Conservation (phyloP, 2,329 filamentous ascomycete genomes). For the Ascocoryne sarcoides region DNA sequence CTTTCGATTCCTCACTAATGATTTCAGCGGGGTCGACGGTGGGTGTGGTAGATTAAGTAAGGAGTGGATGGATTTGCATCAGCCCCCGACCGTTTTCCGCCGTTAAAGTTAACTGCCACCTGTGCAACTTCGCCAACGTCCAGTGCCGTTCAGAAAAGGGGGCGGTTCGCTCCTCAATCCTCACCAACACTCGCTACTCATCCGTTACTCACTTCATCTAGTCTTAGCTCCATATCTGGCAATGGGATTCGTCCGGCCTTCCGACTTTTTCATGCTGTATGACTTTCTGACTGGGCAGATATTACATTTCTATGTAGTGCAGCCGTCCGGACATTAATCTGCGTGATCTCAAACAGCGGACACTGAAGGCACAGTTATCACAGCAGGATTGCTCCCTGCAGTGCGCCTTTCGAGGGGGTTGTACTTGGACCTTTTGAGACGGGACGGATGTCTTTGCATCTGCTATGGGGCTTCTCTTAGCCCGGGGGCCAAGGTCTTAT, state of each 20-base stretch:
- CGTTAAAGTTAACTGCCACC: too few species aligned
- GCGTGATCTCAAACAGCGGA: slow-evolving; percentile 7
- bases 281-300: background rate
- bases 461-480: too few species aligned
- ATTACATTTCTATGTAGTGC: too few species aligned
- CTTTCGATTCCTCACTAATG: background rate
- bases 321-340: slow-evolving; percentile 6
- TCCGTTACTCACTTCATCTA: background rate
- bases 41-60: background rate
- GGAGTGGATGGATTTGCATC: background rate
- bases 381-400: background rate
- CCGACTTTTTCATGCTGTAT: background rate
- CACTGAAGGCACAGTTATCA: background rate
- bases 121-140: slow-evolving; percentile 9
- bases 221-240: background rate
- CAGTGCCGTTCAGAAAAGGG: slow-evolving; percentile 13
- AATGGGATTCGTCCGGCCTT: background rate
- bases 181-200: background rate
- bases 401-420: slow-evolving; percentile 1
- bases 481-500: too few species aligned
- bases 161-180: too few species aligned
- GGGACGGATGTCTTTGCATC: too few species aligned
- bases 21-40: background rate
- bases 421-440: slow-evolving; percentile 4
- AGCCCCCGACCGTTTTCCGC: slow-evolving; percentile 7